phyloP scores from a whole-genome alignment of 805 yeast species.

The Yamadazyma takamatsuzukensis region DNA sequence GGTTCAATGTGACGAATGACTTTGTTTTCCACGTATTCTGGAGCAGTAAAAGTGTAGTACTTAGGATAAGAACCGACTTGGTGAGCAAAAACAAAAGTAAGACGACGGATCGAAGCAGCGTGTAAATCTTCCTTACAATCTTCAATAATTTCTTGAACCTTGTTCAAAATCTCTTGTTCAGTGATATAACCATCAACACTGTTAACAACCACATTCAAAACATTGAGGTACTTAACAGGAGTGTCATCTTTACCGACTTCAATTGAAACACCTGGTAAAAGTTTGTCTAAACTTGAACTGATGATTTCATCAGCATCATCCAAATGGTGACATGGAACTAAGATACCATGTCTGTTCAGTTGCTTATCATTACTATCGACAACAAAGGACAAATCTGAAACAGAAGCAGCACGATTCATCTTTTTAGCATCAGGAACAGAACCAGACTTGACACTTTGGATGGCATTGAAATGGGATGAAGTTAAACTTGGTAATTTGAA shows the following conservation, averaged over 20 bases:
- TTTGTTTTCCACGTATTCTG: slow-evolving; percentile 79
- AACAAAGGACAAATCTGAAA: slow-evolving; percentile 85
- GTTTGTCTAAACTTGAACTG: slow-evolving; percentile 65
- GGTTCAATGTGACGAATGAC: slow-evolving; percentile 98
- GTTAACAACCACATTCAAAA: slow-evolving; percentile 75
- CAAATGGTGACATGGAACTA: slow-evolving; percentile 74
- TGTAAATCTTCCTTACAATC: slow-evolving; percentile 68
- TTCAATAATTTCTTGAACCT: slow-evolving; percentile 61
- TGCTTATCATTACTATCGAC: slow-evolving; percentile 64
- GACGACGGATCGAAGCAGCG: slow-evolving; percentile 79
- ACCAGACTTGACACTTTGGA: slow-evolving; percentile 43
- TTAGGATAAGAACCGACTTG: slow-evolving; percentile 86
- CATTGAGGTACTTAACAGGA: slow-evolving; percentile 52
- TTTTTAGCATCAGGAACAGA: slow-evolving; percentile 30
- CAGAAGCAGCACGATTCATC: slow-evolving; percentile 86
- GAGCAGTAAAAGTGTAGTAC: slow-evolving; percentile 93
- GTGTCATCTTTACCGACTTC: slow-evolving; percentile 26
- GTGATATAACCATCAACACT: slow-evolving; percentile 69
- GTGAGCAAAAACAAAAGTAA: slow-evolving; percentile 85
- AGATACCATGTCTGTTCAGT: slow-evolving; percentile 78
- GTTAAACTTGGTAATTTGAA: slow-evolving; percentile 77
- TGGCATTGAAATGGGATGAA: slow-evolving; percentile 71
- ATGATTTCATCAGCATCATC: slow-evolving; percentile 89
- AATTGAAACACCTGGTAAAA: slow-evolving; percentile 29
- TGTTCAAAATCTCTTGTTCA: slow-evolving; percentile 64